phyloP scores from a whole-genome alignment of 371 early-diverging fungal species.

The Rhizopus microsporus region DNA sequence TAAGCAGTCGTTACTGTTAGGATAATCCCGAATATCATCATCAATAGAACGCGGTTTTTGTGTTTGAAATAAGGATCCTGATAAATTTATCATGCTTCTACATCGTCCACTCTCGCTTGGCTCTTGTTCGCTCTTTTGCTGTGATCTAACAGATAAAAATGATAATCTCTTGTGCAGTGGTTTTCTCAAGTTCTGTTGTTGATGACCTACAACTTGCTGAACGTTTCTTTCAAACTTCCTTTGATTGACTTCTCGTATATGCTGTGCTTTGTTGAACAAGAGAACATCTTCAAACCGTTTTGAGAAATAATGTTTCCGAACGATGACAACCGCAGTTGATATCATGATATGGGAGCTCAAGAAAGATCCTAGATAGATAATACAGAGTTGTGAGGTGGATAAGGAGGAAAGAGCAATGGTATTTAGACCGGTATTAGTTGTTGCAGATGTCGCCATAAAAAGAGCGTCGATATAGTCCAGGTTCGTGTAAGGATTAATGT shows the following conservation, averaged over 20 bases:
- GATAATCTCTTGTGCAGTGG: slow-evolving; percentile 20
- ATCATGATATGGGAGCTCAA: slow-evolving; percentile 39
- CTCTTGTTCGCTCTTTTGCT: slow-evolving; percentile 1
- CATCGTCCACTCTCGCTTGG: background rate
- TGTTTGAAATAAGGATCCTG: background rate
- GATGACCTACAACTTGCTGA: background rate
- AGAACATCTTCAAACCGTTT: slow-evolving; percentile 52
- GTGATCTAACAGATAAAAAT: slow-evolving; percentile 22
- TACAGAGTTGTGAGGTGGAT: slow-evolving; percentile 30
- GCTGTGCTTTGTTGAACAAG: slow-evolving; percentile 36
- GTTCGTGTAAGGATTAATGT: slow-evolving; percentile 36
- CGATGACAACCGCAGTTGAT: slow-evolving; percentile 35
- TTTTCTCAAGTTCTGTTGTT: slow-evolving; percentile 12
- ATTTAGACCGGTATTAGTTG: slow-evolving; percentile 45
- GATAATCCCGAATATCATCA: too few relatives aligned
- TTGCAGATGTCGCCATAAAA: slow-evolving; percentile 42
- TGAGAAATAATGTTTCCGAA: slow-evolving; percentile 45
- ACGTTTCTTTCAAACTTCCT: slow-evolving; percentile 29
- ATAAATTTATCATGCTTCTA: background rate
- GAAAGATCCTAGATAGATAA: slow-evolving; percentile 37
- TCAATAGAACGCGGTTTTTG: background rate
- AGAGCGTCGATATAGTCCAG: slow-evolving; percentile 46
- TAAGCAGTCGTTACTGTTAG: background rate
- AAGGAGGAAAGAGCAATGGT: slow-evolving; percentile 36
- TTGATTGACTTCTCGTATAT: slow-evolving; percentile 32